Conservation (phyloP, 371 early-diverging fungal genomes). For the Zopfochytrium polystomum region DNA sequence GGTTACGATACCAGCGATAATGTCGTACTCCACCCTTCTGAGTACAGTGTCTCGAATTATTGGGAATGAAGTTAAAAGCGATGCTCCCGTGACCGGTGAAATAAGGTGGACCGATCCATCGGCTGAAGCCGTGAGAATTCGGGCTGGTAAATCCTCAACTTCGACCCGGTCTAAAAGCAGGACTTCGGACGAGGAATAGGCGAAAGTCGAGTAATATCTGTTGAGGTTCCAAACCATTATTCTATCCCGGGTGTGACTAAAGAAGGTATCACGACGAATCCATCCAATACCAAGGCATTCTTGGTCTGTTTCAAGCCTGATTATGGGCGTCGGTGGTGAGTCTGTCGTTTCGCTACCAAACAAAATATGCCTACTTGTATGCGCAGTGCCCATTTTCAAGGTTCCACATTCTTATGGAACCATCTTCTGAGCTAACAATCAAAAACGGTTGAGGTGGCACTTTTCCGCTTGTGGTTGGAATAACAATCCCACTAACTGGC, state of each 20-base stretch:
- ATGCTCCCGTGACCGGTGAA: constrained; percentile 42
- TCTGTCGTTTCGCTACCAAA: too few relatives aligned
- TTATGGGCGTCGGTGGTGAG: too few relatives aligned
- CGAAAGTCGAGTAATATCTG: constrained; percentile 38
- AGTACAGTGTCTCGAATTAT: constrained; percentile 34
- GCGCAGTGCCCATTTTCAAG: constrained; percentile 81
- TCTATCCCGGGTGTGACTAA: constrained; percentile 32
- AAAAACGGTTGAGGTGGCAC: constrained; percentile 33
- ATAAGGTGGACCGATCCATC: constrained; percentile 44
- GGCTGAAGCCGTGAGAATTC: constrained; percentile 36
- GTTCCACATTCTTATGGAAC: constrained; percentile 95
- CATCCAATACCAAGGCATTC: constrained; percentile 40
- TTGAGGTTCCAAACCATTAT: constrained; percentile 47
- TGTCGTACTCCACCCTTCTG: constrained; percentile 34
- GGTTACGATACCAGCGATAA: too few relatives aligned
- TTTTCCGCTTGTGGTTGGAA: constrained; percentile 6
- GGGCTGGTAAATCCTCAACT: constrained; percentile 17
- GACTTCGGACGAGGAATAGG: constrained; percentile 21
- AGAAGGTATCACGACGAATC: constrained; percentile 41
- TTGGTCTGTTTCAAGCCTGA: constrained; percentile 32
- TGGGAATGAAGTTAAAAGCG: constrained; percentile 45
- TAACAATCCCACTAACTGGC: constrained; percentile 32
- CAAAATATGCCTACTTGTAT: too few relatives aligned
- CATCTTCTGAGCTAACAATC: constrained; percentile 60
- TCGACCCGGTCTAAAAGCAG: constrained; percentile 31